Evolutionary conservation across 164 flowering plant genomes (phyloP).

Genomic region (Tinospora cordifolia): DNA sequence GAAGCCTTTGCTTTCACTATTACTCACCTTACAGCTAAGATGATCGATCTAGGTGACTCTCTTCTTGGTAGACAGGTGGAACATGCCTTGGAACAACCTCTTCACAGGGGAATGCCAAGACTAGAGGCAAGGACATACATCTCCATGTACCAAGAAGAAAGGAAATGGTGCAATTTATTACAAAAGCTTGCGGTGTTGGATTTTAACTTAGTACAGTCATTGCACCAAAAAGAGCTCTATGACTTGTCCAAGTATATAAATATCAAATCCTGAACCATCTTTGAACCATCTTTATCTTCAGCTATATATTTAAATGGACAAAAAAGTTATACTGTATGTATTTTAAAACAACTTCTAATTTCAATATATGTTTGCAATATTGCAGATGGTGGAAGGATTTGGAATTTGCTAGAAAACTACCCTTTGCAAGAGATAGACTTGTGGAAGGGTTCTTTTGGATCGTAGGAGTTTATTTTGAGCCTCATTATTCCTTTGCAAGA

Average conservation of each 20-base stretch:
- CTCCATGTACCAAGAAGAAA: neutral
- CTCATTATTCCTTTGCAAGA: constrained; percentile 17
- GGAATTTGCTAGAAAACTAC: constrained; percentile 23
- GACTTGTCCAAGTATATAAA: neutral
- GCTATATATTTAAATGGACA: too few relatives aligned
- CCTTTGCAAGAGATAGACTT: constrained; percentile 32
- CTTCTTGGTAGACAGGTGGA: neutral
- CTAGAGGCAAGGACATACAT: constrained; percentile 1
- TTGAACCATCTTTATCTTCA: too few relatives aligned
- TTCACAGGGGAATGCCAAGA: constrained; percentile 6
- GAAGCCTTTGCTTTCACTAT: constrained; percentile 1
- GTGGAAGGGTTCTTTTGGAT: constrained; percentile 37
- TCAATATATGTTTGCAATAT: neutral
- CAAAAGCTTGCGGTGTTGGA: neutral
- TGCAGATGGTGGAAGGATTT: constrained; percentile 40
- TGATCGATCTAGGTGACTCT: neutral
- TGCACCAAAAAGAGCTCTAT: neutral
- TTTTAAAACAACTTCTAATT: neutral
- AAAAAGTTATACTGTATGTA: too few relatives aligned
- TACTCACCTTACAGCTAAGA: neutral
- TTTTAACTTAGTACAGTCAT: neutral
- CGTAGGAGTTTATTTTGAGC: constrained; percentile 24
- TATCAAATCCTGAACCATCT: neutral
- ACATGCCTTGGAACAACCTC: constrained; percentile 2
- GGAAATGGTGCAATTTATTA: neutral